Conservation (phyloP, 768 basidiomycete species). For the Harrya chromipes region DNA sequence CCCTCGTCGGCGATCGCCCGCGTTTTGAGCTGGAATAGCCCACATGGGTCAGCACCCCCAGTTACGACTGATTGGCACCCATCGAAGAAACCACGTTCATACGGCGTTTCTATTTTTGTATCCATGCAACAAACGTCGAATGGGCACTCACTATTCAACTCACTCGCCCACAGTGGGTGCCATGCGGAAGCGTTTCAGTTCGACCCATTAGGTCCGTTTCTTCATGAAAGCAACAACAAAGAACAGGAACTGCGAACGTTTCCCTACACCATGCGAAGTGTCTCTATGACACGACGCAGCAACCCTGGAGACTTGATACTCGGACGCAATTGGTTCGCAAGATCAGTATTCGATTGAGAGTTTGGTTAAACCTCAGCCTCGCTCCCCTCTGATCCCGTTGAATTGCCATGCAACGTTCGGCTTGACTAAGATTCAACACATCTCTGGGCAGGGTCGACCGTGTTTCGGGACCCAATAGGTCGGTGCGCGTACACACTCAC, state of each 20-base stretch:
- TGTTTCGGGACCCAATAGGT: conserved; percentile 6
- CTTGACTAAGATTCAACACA: conserved; percentile 10
- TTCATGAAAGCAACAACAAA: background rate
- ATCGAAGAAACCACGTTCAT: conserved; percentile 10
- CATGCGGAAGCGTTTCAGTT: conserved; percentile 13
- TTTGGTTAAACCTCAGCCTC: conserved; percentile 10
- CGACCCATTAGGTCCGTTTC: conserved; percentile 5
- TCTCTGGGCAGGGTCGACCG: conserved; percentile 8
- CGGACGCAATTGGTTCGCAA: conserved; percentile 4
- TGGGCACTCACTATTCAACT: background rate
- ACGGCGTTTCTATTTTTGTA: conserved; percentile 3
- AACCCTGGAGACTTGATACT: conserved; percentile 3
- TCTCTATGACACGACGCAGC: conserved; percentile 14
- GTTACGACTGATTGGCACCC: background rate
- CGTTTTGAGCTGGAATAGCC: background rate
- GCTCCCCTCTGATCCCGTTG: conserved; percentile 10
- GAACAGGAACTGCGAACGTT: background rate
- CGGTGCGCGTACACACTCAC: background rate
- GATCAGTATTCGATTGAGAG: conserved; percentile 6
- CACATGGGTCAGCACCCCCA: background rate
- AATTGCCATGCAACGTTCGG: conserved; percentile 3
- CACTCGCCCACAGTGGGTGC: background rate
- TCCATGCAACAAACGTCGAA: background rate
- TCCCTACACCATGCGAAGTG: background rate
- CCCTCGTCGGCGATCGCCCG: background rate